A percentile compares a stretch with the other conserved stretches of the same genome.
Conservation (phyloP, 495 filamentous ascomycete species). For the Xylaria acuta region DNA sequence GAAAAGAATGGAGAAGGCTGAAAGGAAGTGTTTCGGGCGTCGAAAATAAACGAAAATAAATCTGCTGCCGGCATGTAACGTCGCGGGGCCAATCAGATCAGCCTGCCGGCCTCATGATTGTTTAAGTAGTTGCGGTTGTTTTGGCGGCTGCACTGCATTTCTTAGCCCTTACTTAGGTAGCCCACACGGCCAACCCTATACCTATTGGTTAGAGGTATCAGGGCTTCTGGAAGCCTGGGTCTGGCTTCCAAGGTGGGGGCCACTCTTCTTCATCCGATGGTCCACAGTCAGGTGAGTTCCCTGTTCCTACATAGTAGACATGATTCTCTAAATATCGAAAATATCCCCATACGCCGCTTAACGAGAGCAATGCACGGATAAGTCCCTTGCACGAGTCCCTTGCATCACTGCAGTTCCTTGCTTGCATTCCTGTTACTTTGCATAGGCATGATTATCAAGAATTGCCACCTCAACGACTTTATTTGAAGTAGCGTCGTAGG, state of each 20-base stretch:
- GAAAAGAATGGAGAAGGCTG: constrained; percentile 26
- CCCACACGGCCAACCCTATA: background rate
- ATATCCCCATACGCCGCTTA: too few species aligned
- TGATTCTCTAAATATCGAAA: background rate
- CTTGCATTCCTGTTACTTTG: background rate
- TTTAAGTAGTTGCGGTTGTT: background rate
- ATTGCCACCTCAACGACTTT: too few species aligned
- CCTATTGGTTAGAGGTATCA: background rate
- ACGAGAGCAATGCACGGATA: too few species aligned
- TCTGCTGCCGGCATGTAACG: background rate
- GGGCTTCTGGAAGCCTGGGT: constrained; percentile 1
- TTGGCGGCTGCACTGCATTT: constrained; percentile 5
- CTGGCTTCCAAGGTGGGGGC: background rate
- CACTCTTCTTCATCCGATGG: background rate
- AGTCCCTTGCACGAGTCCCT: background rate
- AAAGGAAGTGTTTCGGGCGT: background rate
- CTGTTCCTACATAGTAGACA: too few species aligned
- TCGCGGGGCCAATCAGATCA: background rate
- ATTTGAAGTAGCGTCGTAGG: too few species aligned
- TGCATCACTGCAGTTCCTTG: background rate
- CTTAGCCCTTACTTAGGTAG: background rate
- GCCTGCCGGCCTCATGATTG: background rate
- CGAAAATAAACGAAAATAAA: constrained; percentile 2
- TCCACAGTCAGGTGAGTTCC: too few species aligned
- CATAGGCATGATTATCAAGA: background rate